Base-by-base conservation (phyloP, 2,329 filamentous ascomycete species). In the Aaosphaeria pasadenensis region DNA sequence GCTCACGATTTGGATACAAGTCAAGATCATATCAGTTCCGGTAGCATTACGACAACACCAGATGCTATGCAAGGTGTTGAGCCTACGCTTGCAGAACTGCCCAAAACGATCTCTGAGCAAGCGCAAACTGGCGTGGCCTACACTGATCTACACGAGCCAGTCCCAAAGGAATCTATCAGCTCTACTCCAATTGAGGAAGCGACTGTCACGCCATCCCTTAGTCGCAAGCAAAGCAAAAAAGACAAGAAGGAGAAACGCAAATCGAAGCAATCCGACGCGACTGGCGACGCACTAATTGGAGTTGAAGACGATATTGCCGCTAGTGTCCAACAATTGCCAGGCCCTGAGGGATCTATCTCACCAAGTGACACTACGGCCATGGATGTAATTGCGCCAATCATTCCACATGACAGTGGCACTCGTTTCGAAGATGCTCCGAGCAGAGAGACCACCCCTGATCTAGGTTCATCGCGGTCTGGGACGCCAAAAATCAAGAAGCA, bases 401-500 rank as follows among this genome's bases (percentile, higher is more conserved):
- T 24, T 24, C 17, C 17, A 24, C 17, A 24, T 24, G 17, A 24
- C 17, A 24, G 17, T 24, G 17, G 17, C 17, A 24, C 17, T 24
- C 17, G 17, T 24, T 24, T 24, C 17, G 17, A 24, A 24, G 17
- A 24, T 24, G 17, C 17, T 24, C 17, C 17, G 17, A 24, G 17
- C 17, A 24, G 17, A 24, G n/a, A 36, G 9, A 3, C 33, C 33
- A 9, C 33, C 33, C 17, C 17, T 3, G 17, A 24, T 24, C 17
- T 24, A 24, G 17, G 17, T 24, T 24, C 17, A 24, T 24, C 17
- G 17, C 17, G 71, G 49, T 74, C 71, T 3, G 17, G 17, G 17
- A 24, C 17, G 17, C 17, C 17, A 49, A 62, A 69, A 31, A 60
- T 58, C 5, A 71, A 65, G 56, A 71, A 68, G 46, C 68, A 67